A percentile compares a stretch with the other conserved stretches of the same genome.
phyloP scores from a whole-genome alignment of 2,329 filamentous ascomycete genomes.

The Fusarium torulosum region DNA sequence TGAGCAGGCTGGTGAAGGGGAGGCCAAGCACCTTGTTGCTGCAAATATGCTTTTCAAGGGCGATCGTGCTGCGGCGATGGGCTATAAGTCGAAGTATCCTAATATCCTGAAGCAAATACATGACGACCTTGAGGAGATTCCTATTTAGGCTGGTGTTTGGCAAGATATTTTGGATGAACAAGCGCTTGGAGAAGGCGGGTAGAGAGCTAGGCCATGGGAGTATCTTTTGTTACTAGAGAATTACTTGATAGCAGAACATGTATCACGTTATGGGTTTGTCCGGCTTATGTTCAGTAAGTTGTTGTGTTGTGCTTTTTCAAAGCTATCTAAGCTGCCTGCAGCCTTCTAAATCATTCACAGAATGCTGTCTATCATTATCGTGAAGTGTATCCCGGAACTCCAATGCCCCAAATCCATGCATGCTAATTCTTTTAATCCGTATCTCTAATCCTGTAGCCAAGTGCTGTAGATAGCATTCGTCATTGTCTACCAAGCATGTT shows the following conservation, averaged over 20 bases:
- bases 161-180: not conserved
- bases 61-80: slow-evolving; percentile 12
- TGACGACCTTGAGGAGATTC: slow-evolving; percentile 11
- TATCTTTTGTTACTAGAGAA: not conserved
- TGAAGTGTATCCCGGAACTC: not conserved
- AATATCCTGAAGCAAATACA: slow-evolving; percentile 6
- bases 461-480: slow-evolving; percentile 20
- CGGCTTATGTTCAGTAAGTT: not conserved
- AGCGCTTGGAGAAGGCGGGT: too few relatives aligned
- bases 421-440: not conserved
- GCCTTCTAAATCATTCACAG: not conserved
- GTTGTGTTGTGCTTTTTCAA: not conserved
- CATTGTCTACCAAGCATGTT: slow-evolving; percentile 25
- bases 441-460: slow-evolving; percentile 20
- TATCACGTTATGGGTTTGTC: too few relatives aligned
- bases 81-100: slow-evolving; percentile 1
- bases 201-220: too few relatives aligned
- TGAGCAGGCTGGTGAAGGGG: slow-evolving; percentile 14
- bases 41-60: slow-evolving; percentile 27
- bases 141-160: not conserved
- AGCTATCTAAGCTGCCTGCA: not conserved
- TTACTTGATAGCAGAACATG: too few relatives aligned
- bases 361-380: not conserved
- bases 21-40: slow-evolving; percentile 15
- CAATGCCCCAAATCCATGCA: not conserved